These are phyloP conservation scores for Diutina mesorugosa DNA, from an alignment of 1,139 yeast species.

Conservation along the genomic window DNA sequence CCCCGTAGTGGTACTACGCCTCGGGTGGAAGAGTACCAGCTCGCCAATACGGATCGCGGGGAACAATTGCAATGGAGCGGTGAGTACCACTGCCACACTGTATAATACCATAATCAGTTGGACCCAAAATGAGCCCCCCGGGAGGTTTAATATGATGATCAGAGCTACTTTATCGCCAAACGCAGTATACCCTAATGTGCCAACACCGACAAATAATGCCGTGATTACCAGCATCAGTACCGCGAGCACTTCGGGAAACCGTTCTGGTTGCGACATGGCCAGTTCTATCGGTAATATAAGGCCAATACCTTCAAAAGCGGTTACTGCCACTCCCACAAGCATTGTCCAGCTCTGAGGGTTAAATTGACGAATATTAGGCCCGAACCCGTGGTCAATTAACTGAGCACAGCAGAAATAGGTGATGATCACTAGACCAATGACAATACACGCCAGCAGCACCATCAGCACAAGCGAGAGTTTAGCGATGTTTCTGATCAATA, in stretches of 20 bases:
- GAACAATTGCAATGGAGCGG: slow-evolving; percentile 65
- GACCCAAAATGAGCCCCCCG: slow-evolving; percentile 50
- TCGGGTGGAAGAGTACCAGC: slow-evolving; percentile 35
- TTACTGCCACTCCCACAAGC: slow-evolving; percentile 71
- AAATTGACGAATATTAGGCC: slow-evolving; percentile 35
- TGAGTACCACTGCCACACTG: slow-evolving; percentile 58
- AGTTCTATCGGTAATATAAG: slow-evolving; percentile 66
- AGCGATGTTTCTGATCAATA: slow-evolving; percentile 59
- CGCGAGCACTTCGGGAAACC: slow-evolving; percentile 52
- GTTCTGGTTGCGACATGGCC: slow-evolving; percentile 61
- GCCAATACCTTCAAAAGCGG: slow-evolving; percentile 75
- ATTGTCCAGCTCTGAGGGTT: slow-evolving; percentile 57
- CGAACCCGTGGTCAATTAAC: slow-evolving; percentile 31
- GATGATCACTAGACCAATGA: slow-evolving; percentile 52
- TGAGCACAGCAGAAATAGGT: slow-evolving; percentile 42
- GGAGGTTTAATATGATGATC: slow-evolving; percentile 58
- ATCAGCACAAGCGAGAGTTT: slow-evolving; percentile 57
- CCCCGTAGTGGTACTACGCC: not conserved
- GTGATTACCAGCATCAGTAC: slow-evolving; percentile 51
- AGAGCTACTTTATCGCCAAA: slow-evolving; percentile 58
- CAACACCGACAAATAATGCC: slow-evolving; percentile 44
- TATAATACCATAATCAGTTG: slow-evolving; percentile 55
- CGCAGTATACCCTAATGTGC: slow-evolving; percentile 55
- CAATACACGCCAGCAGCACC: slow-evolving; percentile 52
- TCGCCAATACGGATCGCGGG: slow-evolving; percentile 69